Conservation (phyloP, 164 flowering plant species). For the Piper betle region DNA sequence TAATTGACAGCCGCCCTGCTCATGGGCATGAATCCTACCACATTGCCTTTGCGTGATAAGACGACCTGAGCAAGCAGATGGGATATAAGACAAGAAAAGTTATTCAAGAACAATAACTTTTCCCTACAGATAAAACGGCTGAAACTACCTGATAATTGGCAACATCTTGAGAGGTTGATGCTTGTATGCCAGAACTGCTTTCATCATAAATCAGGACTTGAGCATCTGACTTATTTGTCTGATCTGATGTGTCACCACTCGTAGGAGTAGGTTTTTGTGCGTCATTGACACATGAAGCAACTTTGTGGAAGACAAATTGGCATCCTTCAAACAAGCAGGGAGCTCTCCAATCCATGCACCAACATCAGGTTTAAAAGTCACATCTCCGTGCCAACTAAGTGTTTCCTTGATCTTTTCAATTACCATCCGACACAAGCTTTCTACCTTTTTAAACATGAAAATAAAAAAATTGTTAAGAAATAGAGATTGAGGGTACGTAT, state of each 20-base stretch:
- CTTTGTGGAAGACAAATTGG: conserved; percentile 8
- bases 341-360: conserved; percentile 75
- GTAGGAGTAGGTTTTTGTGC: conserved; percentile 7
- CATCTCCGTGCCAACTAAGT: conserved; percentile 57
- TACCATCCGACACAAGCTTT: conserved; percentile 35
- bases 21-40: conserved; percentile 73
- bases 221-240: background rate
- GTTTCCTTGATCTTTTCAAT: conserved; percentile 47
- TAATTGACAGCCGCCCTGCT: conserved; percentile 64
- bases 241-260: conserved; percentile 2
- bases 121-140: background rate
- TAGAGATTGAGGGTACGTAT: background rate
- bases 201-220: conserved; percentile 7
- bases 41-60: conserved; percentile 44
- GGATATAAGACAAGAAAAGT: background rate
- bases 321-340: conserved; percentile 38
- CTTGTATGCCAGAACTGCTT: conserved; percentile 21
- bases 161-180: conserved; percentile 38
- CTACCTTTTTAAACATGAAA: conserved; percentile 26
- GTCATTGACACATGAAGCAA: conserved; percentile 12
- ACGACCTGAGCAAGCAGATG: conserved; percentile 34
- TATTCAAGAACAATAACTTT: background rate
- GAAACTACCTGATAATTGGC: conserved; percentile 72
- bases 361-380: conserved; percentile 18
- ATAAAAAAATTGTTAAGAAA: conserved; percentile 2